Evolutionary conservation across 2,329 filamentous ascomycete species (phyloP).

Genomic region (Monilinia polystroma): DNA sequence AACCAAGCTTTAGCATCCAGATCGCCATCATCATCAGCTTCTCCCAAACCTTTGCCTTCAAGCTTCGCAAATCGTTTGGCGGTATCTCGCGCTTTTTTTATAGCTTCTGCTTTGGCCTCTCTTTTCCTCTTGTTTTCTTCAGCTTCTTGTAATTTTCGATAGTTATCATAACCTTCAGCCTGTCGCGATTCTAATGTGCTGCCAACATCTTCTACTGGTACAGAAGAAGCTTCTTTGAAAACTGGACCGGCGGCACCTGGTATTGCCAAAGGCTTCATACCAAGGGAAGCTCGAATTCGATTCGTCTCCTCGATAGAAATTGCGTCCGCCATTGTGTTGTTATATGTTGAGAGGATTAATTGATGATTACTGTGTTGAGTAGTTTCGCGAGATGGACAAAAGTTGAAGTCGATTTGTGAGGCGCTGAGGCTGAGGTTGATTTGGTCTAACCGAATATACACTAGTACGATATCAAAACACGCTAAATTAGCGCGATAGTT

Average conservation of each 20-base stretch:
- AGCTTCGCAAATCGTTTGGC: slow-evolving; percentile 74
- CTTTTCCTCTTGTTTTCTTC: slow-evolving; percentile 76
- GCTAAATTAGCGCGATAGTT: slow-evolving; percentile 25
- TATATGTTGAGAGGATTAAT: background rate
- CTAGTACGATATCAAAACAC: background rate
- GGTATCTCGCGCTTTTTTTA: slow-evolving; percentile 83
- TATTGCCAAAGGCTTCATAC: slow-evolving; percentile 84
- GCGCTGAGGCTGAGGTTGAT: background rate
- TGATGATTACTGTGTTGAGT: slow-evolving; percentile 1
- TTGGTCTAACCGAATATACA: background rate
- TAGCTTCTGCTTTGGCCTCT: slow-evolving; percentile 75
- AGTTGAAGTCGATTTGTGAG: slow-evolving; percentile 8
- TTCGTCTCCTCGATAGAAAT: slow-evolving; percentile 91
- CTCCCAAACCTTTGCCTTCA: slow-evolving; percentile 81
- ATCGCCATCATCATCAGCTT: slow-evolving; percentile 63
- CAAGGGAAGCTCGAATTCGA: slow-evolving; percentile 83
- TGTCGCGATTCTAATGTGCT: slow-evolving; percentile 84
- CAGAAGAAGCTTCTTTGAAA: slow-evolving; percentile 50
- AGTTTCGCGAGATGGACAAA: slow-evolving; percentile 10
- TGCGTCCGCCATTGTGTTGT: slow-evolving; percentile 50
- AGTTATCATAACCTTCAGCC: slow-evolving; percentile 73
- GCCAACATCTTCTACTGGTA: slow-evolving; percentile 61
- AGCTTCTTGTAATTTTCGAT: slow-evolving; percentile 61
- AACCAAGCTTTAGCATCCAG: slow-evolving; percentile 85
- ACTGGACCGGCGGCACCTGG: slow-evolving; percentile 62